Evolutionary conservation across 345 rosid genomes (phyloP).

Genomic region (Syzygium oleosum): DNA sequence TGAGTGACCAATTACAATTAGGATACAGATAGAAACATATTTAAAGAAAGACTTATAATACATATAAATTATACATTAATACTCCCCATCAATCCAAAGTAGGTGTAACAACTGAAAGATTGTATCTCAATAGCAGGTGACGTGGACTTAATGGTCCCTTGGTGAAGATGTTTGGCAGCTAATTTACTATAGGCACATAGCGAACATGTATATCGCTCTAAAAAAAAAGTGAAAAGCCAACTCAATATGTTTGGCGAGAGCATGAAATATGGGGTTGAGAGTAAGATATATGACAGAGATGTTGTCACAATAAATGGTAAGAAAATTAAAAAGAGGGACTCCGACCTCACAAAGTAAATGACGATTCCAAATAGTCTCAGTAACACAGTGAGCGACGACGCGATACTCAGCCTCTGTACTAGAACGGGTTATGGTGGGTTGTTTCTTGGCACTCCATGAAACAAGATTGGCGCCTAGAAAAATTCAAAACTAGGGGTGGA

Average conservation of each 20-base stretch:
- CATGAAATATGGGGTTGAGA: not conserved
- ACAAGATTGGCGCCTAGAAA: not conserved
- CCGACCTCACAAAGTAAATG: not conserved
- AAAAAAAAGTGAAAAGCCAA: not conserved
- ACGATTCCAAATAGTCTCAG: not conserved
- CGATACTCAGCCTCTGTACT: not conserved
- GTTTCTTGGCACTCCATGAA: not conserved
- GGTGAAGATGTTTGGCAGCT: not conserved
- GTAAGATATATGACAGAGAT: not conserved
- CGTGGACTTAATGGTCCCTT: not conserved
- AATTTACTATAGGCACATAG: not conserved
- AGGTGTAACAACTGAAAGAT: not conserved
- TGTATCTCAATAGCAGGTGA: not conserved
- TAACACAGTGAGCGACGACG: not conserved
- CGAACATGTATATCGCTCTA: not conserved
- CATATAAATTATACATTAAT: too few relatives aligned
- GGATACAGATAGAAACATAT: too few relatives aligned
- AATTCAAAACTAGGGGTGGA: not conserved
- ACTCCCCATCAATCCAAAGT: not conserved
- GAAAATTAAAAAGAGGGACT: not conserved
- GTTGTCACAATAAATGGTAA: not conserved
- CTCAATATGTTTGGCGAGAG: not conserved
- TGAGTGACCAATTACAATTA: not conserved
- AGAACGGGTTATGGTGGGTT: accelerated
- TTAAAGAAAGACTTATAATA: too few relatives aligned